Conservation (phyloP, 148 eudicot species). For the Vaccinium darrowii region DNA sequence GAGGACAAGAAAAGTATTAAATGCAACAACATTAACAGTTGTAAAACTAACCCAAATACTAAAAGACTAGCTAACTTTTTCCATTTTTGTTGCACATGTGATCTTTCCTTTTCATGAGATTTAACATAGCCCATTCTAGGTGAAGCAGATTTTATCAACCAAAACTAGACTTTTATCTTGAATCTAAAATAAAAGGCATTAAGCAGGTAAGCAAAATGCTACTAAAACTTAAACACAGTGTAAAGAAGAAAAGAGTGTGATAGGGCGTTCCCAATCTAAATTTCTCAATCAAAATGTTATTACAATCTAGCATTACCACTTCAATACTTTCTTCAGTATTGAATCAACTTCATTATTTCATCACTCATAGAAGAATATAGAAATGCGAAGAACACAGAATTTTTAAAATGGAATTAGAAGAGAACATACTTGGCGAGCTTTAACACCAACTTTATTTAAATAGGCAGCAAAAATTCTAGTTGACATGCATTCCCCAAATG, state of each 20-base stretch:
- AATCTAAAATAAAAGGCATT: neutral
- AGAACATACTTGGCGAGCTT: constrained; percentile 83
- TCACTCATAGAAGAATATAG: neutral
- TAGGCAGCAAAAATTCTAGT: constrained; percentile 90
- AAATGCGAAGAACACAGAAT: neutral
- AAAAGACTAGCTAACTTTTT: neutral
- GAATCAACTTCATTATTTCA: constrained; percentile 6
- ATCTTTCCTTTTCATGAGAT: neutral
- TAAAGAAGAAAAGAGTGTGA: neutral
- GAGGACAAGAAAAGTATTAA: neutral
- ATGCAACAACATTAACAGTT: neutral
- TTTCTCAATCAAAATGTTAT: neutral
- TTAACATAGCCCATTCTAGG: constrained; percentile 1
- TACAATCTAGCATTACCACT: neutral
- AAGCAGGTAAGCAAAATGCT: neutral
- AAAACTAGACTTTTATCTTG: neutral
- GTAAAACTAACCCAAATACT: neutral
- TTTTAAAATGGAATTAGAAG: constrained; percentile 3
- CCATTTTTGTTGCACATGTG: neutral
- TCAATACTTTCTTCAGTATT: neutral
- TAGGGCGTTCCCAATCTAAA: constrained; percentile 4
- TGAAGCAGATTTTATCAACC: neutral
- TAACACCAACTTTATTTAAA: constrained; percentile 75
- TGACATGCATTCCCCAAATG: constrained; percentile 99
- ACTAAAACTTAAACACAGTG: neutral